phyloP scores from a whole-genome alignment of 2,329 filamentous ascomycete species.

The Decorospora gaudefroyi region DNA sequence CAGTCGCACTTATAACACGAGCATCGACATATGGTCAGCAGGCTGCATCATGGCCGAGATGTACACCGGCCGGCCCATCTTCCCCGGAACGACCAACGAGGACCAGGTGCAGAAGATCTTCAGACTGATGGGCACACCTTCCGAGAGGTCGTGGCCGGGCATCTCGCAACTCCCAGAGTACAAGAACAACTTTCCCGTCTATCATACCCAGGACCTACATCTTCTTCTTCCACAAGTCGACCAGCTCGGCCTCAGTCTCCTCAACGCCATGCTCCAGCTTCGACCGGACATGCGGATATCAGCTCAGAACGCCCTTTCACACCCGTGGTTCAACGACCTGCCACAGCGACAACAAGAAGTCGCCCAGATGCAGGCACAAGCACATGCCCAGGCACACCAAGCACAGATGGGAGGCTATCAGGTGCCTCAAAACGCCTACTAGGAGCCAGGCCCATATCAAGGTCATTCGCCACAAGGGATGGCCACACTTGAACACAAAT shows the following conservation, averaged over 20 bases:
- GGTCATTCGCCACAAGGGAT: too few species aligned
- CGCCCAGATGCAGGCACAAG: conserved; percentile 38
- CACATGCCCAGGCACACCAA: conserved; percentile 45
- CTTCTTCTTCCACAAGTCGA: conserved; percentile 91
- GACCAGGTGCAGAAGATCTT: conserved; percentile 98
- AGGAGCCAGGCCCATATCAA: conserved; percentile 14
- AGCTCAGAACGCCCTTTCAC: conserved; percentile 81
- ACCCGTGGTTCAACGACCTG: conserved; percentile 88
- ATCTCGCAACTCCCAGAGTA: conserved; percentile 97
- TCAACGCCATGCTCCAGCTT: conserved; percentile 89
- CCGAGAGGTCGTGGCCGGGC: conserved; percentile 92
- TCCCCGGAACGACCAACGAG: conserved; percentile 97
- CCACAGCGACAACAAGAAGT: conserved; percentile 55
- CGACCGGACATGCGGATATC: conserved; percentile 89
- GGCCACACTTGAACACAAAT: too few species aligned
- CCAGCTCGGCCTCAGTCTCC: conserved; percentile 78
- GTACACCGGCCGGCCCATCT: conserved; percentile 93
- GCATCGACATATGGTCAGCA: conserved; percentile 98
- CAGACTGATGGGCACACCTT: conserved; percentile 96
- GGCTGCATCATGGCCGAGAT: conserved; percentile 99
- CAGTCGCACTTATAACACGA: conserved; percentile 97
- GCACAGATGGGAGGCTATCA: conserved; percentile 47
- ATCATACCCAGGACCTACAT: conserved; percentile 86
- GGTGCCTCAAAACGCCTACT: conserved; percentile 48
- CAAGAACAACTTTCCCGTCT: conserved; percentile 92